Conservation (phyloP, 139 green algal genomes). For the Tetradesmus obliquus region DNA sequence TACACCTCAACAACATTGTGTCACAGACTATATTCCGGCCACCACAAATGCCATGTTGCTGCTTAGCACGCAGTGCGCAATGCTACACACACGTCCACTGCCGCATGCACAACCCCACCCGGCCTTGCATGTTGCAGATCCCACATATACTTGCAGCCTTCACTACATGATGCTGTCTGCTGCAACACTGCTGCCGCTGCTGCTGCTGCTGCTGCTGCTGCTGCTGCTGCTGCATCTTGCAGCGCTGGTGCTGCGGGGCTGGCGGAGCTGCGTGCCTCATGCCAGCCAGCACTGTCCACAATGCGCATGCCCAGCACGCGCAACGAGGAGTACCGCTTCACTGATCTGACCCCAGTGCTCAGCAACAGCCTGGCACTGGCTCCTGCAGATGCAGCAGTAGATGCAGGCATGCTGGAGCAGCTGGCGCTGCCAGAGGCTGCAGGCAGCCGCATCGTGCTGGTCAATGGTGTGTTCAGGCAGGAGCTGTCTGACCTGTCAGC, state of each 20-base stretch:
- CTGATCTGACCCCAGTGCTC: conserved; percentile 78
- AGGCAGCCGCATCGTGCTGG: conserved; percentile 31
- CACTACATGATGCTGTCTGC: too few species aligned
- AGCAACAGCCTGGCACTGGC: conserved; percentile 14
- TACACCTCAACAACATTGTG: too few species aligned
- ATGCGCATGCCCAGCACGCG: conserved; percentile 83
- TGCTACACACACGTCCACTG: too few species aligned
- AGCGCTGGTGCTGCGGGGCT: conserved; percentile 24
- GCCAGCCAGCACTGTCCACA: conserved; percentile 58
- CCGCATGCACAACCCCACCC: too few species aligned
- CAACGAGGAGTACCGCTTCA: conserved; percentile 92
- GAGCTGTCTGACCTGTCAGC: conserved; percentile 55
- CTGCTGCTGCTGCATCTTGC: neutral
- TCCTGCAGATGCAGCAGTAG: conserved; percentile 35
- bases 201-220: neutral
- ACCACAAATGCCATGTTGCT: too few species aligned
- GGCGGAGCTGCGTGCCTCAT: conserved; percentile 49
- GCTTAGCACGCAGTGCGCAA: too few species aligned
- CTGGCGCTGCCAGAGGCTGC: conserved; percentile 44
- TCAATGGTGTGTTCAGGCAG: conserved; percentile 66
- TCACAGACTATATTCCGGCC: too few species aligned
- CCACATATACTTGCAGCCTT: too few species aligned
- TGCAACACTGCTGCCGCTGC: too few species aligned
- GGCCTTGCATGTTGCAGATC: too few species aligned
- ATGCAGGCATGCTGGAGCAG: neutral